Base-by-base conservation (phyloP, 1,139 yeast species). In the Geotrichum siamense region DNA sequence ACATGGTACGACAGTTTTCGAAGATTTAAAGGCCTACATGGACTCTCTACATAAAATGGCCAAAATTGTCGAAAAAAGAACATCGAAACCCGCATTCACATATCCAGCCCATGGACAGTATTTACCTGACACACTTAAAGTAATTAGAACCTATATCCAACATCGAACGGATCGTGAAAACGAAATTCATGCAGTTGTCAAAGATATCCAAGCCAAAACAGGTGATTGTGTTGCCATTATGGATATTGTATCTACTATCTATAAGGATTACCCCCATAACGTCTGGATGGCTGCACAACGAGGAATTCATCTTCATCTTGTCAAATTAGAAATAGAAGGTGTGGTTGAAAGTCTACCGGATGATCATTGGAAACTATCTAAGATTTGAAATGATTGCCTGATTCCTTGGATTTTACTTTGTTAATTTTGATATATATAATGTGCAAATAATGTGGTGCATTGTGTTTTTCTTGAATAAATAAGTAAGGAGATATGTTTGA, bases 101-200 rank as follows among this genome's bases (percentile, higher is more conserved):
- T 63, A 60, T 41, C 70, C 70, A 0, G 70, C 67, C 10, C 70
- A 66, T 41, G 70, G 70, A 16, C 64, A 61, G 20, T 51, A 58
- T 15, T 53, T 66, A 21, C 48, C 48, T 15, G 60, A 64, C 31
- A 67, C 67, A 13, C 53, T 50, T 9, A 53, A 45, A n/a, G 57
- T 55, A 43, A 56, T 65, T 47, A 35, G 49, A 12, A 59, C 55
- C 44, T 65, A 65, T 51, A 60, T 65, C 19, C 50, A 45, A 26
- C 70, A 65, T 47, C 61, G 70, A 3, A 52, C 48, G 31, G 55
- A 55, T 29, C 61, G 70, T 9, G 69, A 65, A 45, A 49, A 56
- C 26, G 60, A 64, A 51, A 55, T 65, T 9, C 39, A 60, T 43
- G 44, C 21, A 38, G 52, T n/a, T 30, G 46, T 23, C 38, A 43